phyloP scores from a whole-genome alignment of 1,284 basidiomycete species.

The Rhodotorula sp. region DNA sequence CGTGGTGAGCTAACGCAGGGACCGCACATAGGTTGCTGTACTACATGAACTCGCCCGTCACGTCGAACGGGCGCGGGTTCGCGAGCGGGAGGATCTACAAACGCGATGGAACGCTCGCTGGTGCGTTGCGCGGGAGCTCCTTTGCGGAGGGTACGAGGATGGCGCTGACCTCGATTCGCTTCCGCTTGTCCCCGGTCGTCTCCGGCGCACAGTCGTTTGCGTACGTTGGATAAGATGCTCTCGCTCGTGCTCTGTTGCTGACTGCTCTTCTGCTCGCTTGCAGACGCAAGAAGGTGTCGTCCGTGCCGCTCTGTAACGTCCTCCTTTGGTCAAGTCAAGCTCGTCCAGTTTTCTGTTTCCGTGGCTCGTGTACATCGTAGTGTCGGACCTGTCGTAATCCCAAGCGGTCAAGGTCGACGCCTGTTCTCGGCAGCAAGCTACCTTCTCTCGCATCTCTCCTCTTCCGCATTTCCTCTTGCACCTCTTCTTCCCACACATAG shows the following conservation, averaged over 20 bases:
- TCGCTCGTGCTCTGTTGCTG: too few relatives aligned
- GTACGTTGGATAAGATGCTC: constrained; percentile 13
- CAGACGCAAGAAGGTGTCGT: constrained; percentile 40
- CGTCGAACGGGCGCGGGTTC: constrained; percentile 31
- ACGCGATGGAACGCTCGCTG: constrained; percentile 27
- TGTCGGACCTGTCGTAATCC: too few relatives aligned
- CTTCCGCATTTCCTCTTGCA: too few relatives aligned
- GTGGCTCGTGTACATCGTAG: background rate
- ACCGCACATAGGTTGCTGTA: constrained; percentile 20
- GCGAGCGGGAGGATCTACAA: constrained; percentile 40
- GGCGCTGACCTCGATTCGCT: background rate
- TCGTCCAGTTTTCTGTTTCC: background rate
- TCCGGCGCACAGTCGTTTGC: constrained; percentile 21
- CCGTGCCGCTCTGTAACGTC: constrained; percentile 23
- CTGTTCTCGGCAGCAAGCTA: too few relatives aligned
- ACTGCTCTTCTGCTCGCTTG: background rate
- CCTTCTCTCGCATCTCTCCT: too few relatives aligned
- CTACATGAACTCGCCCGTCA: constrained; percentile 36
- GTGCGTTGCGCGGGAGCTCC: background rate
- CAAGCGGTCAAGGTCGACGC: too few relatives aligned
- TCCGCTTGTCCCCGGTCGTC: too few relatives aligned
- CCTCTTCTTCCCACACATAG: too few relatives aligned
- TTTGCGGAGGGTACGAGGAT: fast-evolving
- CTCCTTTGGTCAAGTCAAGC: background rate
- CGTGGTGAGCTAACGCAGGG: background rate